Conservation (phyloP, 2,329 filamentous ascomycete genomes). For the Fusarium veterinarium region DNA sequence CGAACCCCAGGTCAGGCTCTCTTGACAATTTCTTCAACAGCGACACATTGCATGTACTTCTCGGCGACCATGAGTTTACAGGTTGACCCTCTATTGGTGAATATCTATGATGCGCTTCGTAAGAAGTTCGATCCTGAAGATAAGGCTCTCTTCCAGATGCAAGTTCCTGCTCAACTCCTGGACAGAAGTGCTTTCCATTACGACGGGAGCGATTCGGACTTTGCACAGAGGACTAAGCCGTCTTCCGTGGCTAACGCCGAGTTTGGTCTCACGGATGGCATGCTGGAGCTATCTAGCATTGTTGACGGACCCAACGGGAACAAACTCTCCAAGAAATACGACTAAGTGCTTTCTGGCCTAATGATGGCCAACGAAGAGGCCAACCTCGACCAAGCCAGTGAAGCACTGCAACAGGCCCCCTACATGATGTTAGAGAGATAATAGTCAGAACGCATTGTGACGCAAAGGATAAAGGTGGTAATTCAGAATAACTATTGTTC, state of each 20-base stretch:
- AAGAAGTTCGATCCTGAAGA: rapidly evolving
- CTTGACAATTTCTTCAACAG: neutral
- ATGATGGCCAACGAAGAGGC: neutral
- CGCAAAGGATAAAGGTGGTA: no score
- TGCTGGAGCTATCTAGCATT: rapidly evolving
- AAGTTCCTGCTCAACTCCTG: neutral
- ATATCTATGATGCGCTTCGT: neutral
- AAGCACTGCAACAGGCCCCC: neutral
- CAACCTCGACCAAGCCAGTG: neutral
- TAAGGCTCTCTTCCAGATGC: neutral
- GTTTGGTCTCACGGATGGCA: neutral
- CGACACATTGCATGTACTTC: neutral
- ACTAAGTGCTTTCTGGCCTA: neutral
- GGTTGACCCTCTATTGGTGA: neutral
- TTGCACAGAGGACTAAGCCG: rapidly evolving
- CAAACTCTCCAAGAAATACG: neutral
- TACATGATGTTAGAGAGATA: no score
- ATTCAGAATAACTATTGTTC: no score
- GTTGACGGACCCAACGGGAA: neutral
- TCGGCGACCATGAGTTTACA: neutral
- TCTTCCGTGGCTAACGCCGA: neutral
- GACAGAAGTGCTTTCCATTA: neutral
- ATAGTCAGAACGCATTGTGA: no score
- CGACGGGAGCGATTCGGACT: neutral
- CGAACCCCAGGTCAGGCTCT: neutral